Conservation (phyloP, 768 basidiomycete species). For the Neoboletus brunneissimus region DNA sequence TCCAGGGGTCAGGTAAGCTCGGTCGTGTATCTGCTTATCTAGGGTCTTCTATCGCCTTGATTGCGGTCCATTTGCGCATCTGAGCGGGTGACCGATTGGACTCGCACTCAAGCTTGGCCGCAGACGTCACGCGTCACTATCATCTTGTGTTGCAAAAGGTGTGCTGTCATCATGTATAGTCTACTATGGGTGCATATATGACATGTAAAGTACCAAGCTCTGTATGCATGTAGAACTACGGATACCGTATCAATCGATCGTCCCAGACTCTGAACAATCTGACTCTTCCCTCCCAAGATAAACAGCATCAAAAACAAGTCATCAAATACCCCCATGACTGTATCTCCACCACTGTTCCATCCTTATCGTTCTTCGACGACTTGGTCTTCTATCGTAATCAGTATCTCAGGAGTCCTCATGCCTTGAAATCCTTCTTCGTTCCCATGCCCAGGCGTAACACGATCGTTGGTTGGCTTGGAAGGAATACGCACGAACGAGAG, state of each 20-base stretch:
- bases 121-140: background rate
- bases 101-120: background rate
- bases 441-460: background rate
- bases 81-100: background rate
- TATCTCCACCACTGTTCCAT: background rate
- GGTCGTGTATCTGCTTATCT: background rate
- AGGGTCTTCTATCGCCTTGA: background rate
- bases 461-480: background rate
- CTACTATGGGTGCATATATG: no score
- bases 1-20: background rate
- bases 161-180: background rate
- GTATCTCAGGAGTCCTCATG: background rate
- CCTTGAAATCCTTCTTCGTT: conserved; percentile 5
- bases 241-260: background rate
- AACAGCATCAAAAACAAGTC: background rate
- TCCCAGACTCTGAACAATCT: background rate
- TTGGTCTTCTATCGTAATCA: background rate
- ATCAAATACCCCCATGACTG: background rate
- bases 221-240: background rate
- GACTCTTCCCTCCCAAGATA: background rate
- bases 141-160: background rate
- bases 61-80: background rate
- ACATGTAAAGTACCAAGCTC: background rate
- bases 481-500: conserved; percentile 48
- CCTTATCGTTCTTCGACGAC: conserved; percentile 2